These are phyloP conservation scores for Scutellaria galericulata DNA, from an alignment of 257 asterid species.

Conservation along the genomic window DNA sequence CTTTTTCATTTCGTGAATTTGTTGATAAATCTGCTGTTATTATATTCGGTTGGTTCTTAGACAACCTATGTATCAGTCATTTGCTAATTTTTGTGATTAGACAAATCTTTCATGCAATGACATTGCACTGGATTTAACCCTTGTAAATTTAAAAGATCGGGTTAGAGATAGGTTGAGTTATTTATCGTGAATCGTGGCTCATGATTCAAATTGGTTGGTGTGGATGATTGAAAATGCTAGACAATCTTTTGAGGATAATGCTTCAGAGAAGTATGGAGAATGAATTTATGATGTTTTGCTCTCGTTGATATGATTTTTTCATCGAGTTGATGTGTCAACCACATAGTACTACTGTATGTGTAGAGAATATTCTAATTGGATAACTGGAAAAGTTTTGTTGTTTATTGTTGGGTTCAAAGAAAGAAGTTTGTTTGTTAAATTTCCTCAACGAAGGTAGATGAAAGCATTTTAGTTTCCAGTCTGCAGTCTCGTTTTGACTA, in stretches of 20 bases:
- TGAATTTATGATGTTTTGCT: neutral
- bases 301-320: neutral
- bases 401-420: constrained; percentile 22
- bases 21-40: neutral
- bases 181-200: too few species aligned
- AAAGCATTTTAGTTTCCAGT: neutral
- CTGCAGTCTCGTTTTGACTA: neutral
- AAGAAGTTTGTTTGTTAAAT: neutral
- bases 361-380: neutral
- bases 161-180: too few species aligned
- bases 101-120: too few species aligned
- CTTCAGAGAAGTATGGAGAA: neutral
- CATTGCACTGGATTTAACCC: too few species aligned
- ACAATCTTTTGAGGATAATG: neutral
- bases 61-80: neutral
- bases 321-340: too few species aligned
- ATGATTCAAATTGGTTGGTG: too few species aligned
- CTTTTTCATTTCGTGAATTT: neutral
- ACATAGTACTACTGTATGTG: too few species aligned
- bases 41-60: neutral
- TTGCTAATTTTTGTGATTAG: neutral
- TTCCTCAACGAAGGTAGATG: neutral
- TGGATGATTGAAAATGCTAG: too few species aligned
- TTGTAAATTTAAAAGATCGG: neutral
- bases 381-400: constrained; percentile 7